Percentiles rank a stretch among this genome's conserved stretches.
These are phyloP conservation scores for Pythium sukuiense DNA, from an alignment of 352 stramenopile species.

Conservation along the genomic window DNA sequence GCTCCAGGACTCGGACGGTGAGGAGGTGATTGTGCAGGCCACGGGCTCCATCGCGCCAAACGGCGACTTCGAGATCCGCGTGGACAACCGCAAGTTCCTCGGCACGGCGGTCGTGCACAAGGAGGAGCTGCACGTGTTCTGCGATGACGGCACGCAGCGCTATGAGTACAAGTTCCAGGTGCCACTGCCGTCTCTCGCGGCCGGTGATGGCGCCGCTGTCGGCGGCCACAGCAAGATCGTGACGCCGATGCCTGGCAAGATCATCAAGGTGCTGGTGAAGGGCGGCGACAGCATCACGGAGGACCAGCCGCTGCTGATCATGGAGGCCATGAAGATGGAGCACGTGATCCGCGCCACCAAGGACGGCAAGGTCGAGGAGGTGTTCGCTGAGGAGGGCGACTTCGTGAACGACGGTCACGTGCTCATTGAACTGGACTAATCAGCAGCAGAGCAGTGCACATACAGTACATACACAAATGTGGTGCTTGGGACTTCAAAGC, in stretches of 20 bases:
- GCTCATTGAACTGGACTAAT: slow-evolving; percentile 63
- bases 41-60: slow-evolving; percentile 34
- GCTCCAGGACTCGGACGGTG: slow-evolving; percentile 22
- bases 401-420: slow-evolving; percentile 78
- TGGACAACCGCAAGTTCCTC: slow-evolving; percentile 64
- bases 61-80: slow-evolving; percentile 68
- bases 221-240: slow-evolving; percentile 59
- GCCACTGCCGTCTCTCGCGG: slow-evolving; percentile 49
- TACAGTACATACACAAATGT: neutral
- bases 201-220: slow-evolving; percentile 31
- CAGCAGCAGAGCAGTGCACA: neutral
- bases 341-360: slow-evolving; percentile 75
- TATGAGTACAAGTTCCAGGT: slow-evolving; percentile 87
- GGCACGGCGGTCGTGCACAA: slow-evolving; percentile 69
- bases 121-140: slow-evolving; percentile 74
- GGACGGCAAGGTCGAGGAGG: slow-evolving; percentile 64
- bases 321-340: slow-evolving; percentile 99
- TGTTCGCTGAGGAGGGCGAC: slow-evolving; percentile 73
- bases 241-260: slow-evolving; percentile 95
- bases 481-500: neutral
- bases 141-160: slow-evolving; percentile 64
- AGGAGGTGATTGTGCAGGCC: slow-evolving; percentile 28
- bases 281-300: slow-evolving; percentile 84
- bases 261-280: slow-evolving; percentile 89
- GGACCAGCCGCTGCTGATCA: slow-evolving; percentile 92